Evolutionary conservation across 116 monocot genomes (phyloP), one percentile per base, ranked within the genome.

Genomic region (Iris pallida): DNA sequence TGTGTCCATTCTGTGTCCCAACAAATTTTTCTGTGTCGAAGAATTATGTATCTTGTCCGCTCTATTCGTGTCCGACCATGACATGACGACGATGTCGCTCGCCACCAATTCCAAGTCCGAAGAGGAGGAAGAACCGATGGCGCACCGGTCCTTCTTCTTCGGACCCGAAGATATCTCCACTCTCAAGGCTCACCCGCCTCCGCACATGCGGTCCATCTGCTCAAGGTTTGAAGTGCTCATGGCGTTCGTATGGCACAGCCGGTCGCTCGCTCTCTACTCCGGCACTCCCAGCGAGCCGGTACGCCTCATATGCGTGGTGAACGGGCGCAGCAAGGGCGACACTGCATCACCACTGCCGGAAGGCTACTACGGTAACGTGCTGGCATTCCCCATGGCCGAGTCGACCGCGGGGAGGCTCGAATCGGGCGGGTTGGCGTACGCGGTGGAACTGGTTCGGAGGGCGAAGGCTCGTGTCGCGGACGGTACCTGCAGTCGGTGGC

Each of bases 81-180:
- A n/a, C n/a, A n/a, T n/a, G n/a, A n/a, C n/a, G n/a, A n/a, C n/a
- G n/a, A n/a, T n/a, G n/a, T n/a, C n/a, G n/a, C n/a, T n/a, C n/a
- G n/a, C n/a, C n/a, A n/a, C n/a, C n/a, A n/a, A n/a, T n/a, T n/a
- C n/a, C n/a, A n/a, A n/a, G n/a, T n/a, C n/a, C n/a, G n/a, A n/a
- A n/a, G n/a, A n/a, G n/a, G n/a, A n/a, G n/a, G n/a, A n/a, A n/a
- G n/a, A n/a, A 74, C 65, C n/a, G n/a, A 78, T 83, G 83, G 75
- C 6, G 14, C 79, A 83, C 68, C 52, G 75, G 4, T 79, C 78
- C 48, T 83, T 83, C 66, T 83, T 83, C 78, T 83, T 83, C 68
- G 83, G 83, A 0, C 45, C 61, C 10, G 16, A 45, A 4, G 61
- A 83, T 58, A 68, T 79, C 8, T 49, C 71, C 8, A 42, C 68